Base-by-base conservation (phyloP, 306 rosid genomes). In the Cotoneaster glaucophyllus region DNA sequence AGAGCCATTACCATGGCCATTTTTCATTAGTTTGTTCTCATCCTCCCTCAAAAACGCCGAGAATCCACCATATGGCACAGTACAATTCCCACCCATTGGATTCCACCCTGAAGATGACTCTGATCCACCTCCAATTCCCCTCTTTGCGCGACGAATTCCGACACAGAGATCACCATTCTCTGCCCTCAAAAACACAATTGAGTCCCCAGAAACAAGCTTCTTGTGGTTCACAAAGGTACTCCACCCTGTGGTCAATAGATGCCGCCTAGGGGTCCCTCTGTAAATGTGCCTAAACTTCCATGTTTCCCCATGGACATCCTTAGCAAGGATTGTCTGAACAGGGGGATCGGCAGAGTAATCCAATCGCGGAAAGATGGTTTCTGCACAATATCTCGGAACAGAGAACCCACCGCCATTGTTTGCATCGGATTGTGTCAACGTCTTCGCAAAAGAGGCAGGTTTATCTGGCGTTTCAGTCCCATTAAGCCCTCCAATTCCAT, bases 371-470 rank as follows among this genome's bases (percentile, higher is more conserved):
- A 96, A 96, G 62, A 96, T 92, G 0, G 98, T 92, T 76, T 96
- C 99, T 0, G 99, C 99, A 41, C 98, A 92, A 41, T 89, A 92
- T 73, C 98, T 84, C 1, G 99, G 99, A 80, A 96, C 97, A 19
- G 98, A 92, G 79, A 96, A 96, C 0, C 98, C 98, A 2, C 98
- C 98, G 8, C 99, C 99, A 75, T 95, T 95, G 83, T 95, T 96
- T 0, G 99, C 99, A 76, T 96, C 99, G 0, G 99, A 96, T 44
- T 96, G 99, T 1, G 99, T 96, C 85, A 96, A 67, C 2, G 96
- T 90, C 82, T 96, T 96, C 0, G 98, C 96, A 71, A 96, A 96
- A 4, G 97, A 90, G 31, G 90, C 81, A 3, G 95, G 93, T 67
- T 88, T 92, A 3, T 89, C 93, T 52, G 83, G 96, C 12, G 79